Evolutionary conservation across 768 basidiomycete genomes (phyloP).

Genomic region (Trametes villosa): DNA sequence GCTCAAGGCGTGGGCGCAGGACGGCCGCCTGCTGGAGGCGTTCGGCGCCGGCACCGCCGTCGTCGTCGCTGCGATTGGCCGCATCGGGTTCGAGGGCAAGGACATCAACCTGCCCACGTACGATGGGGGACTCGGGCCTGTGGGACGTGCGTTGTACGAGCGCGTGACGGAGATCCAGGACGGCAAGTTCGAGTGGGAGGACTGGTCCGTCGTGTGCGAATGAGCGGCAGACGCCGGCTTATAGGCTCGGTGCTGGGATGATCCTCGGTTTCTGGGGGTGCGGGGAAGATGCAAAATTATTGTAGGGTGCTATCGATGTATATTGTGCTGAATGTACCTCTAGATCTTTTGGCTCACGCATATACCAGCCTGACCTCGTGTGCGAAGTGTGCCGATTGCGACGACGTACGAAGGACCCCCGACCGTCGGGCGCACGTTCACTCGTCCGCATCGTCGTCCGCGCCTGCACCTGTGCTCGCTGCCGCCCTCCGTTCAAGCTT

Average conservation of each 20-base stretch:
- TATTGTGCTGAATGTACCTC: slow-evolving; percentile 14
- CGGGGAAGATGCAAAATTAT: too few relatives aligned
- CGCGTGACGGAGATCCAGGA: slow-evolving; percentile 81
- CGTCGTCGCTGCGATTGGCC: slow-evolving; percentile 71
- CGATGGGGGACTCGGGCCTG: slow-evolving; percentile 48
- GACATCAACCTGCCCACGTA: slow-evolving; percentile 68
- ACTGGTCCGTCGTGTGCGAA: slow-evolving; percentile 60
- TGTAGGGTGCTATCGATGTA: slow-evolving; percentile 7
- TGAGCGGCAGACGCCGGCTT: not conserved
- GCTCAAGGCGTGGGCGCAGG: slow-evolving; percentile 45
- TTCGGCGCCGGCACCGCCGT: slow-evolving; percentile 88
- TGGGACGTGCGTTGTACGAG: slow-evolving; percentile 72
- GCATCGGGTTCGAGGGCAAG: slow-evolving; percentile 72
- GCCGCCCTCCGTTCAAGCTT: slow-evolving; percentile 29
- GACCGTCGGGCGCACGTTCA: not conserved
- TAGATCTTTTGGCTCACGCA: slow-evolving; percentile 15
- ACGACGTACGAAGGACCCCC: not conserved
- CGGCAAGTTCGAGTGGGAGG: slow-evolving; percentile 61
- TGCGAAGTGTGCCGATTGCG: too few relatives aligned
- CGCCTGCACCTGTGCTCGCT: not conserved
- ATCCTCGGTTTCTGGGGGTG: not conserved
- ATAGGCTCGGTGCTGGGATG: too few relatives aligned
- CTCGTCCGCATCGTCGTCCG: slow-evolving; percentile 23
- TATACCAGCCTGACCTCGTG: not conserved
- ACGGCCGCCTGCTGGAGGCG: slow-evolving; percentile 76